Base-by-base conservation (phyloP, 371 early-diverging fungal genomes). In the Syncephalastrum racemosum region DNA sequence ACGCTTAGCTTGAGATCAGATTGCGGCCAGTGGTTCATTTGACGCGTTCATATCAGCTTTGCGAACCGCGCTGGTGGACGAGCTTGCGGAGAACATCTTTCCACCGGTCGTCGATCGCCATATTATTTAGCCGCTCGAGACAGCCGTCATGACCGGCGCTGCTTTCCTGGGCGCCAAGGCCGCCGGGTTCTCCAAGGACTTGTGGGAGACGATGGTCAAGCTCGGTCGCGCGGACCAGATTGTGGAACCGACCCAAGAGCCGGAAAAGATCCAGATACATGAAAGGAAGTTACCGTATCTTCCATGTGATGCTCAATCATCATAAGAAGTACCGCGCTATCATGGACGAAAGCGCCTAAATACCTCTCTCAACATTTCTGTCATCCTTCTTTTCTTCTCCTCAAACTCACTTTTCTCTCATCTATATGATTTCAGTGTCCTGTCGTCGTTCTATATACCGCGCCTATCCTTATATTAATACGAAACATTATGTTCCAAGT, bases 131-230 rank as follows among this genome's bases (percentile, higher is more conserved):
- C n/a, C n/a, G n/a, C n/a, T 80, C 46, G 83, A 83, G 27, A 84
- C 83, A 18, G 84, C 87, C 0, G 88, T 89, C 4, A 81, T 90
- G 1, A 73, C 89, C 46, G 90, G 90, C 4, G 82, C 89, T 10
- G 89, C 89, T 0, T 77, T 89, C 25, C 67, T 84, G 42, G 90
- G 87, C 5, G 86, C 83, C 15, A 77, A 76, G 19, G 88, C 89
- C 4, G 76, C 75, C 8, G 77, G 76, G 0, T 53, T 63, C 2
- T 44, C 51, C 13, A 53, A 54, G 1, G 59, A 59, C 14, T 63
- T 85, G 13, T 82, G 81, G 83, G 69, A 84, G 1, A 70, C 77
- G 14, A 88, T 88, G 88, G 70, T 70, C n/a, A 53, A 62, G 27
- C 70, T 88, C 50, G 77, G 83, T 23, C 58, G 68, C 19, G 72